A percentile compares a stretch with the other conserved stretches of the same genome.
These are phyloP conservation scores for Gloeopeniophorella convolvens DNA, from an alignment of 768 basidiomycete species.

Conservation along the genomic window DNA sequence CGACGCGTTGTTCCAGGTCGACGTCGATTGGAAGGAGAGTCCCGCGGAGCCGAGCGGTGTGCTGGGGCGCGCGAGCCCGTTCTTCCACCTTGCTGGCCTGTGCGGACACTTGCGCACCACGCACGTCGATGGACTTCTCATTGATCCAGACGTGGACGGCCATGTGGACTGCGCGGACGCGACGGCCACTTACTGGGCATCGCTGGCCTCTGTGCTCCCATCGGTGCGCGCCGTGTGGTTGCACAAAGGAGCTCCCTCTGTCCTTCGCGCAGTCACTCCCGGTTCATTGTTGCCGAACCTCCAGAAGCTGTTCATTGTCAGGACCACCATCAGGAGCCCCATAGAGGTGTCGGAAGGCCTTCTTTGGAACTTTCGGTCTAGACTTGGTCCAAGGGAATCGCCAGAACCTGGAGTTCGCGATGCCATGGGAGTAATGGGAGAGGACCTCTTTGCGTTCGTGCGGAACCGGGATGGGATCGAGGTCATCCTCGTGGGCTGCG, in stretches of 20 bases:
- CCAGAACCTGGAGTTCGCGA: not conserved
- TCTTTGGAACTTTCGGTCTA: conserved; percentile 8
- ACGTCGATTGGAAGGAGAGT: conserved; percentile 12
- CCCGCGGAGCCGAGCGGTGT: conserved; percentile 7
- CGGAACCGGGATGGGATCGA: conserved; percentile 3
- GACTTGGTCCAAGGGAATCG: not conserved
- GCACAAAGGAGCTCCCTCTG: not conserved
- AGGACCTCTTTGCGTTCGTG: conserved; percentile 6
- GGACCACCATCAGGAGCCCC: not conserved
- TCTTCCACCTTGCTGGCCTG: conserved; percentile 8
- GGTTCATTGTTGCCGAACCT: conserved; percentile 2
- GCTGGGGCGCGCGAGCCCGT: conserved; percentile 13
- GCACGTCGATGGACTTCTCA: not conserved
- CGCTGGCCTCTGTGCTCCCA: not conserved
- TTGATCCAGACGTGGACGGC: not conserved
- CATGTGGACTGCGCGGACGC: not conserved
- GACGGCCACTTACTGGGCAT: not conserved
- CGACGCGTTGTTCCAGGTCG: conserved; percentile 3
- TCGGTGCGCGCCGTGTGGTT: conserved; percentile 1
- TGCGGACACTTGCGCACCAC: not conserved
- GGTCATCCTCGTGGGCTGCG: conserved; percentile 5
- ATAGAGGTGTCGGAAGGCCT: not conserved
- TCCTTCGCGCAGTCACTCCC: not conserved
- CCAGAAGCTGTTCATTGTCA: conserved; percentile 2
- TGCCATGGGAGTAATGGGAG: not conserved